Evolutionary conservation across 371 early-diverging fungal species (phyloP).

Genomic region (Parasitella parasitica): DNA sequence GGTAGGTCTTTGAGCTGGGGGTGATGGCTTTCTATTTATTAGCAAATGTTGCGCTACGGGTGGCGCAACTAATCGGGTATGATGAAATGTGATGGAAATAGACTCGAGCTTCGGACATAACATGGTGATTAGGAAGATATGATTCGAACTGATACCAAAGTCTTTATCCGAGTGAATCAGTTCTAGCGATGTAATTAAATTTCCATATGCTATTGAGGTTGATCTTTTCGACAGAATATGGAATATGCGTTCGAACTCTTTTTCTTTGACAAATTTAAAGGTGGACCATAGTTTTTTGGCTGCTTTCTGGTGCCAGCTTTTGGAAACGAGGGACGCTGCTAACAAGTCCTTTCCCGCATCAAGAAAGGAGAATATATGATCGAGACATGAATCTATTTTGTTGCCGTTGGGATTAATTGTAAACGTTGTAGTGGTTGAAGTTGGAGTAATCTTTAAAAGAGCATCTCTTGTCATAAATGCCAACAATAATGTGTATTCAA

Average conservation of each 20-base stretch:
- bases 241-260: slow-evolving; percentile 48
- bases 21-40: not conserved
- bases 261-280: slow-evolving; percentile 41
- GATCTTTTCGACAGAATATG: slow-evolving; percentile 34
- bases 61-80: slow-evolving; percentile 41
- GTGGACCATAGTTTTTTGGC: slow-evolving; percentile 32
- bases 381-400: slow-evolving; percentile 19
- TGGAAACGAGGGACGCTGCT: slow-evolving; percentile 26
- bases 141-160: slow-evolving; percentile 34
- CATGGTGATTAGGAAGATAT: slow-evolving; percentile 36
- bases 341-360: slow-evolving; percentile 22
- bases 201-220: slow-evolving; percentile 29
- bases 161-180: slow-evolving; percentile 45
- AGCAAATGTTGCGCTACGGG: slow-evolving; percentile 5
- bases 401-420: not conserved
- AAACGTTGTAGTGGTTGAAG: not conserved
- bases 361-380: slow-evolving; percentile 30
- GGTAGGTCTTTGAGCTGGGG: not conserved
- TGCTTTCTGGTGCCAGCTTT: slow-evolving; percentile 31
- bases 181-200: slow-evolving; percentile 35
- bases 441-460: slow-evolving; percentile 15
- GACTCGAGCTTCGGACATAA: slow-evolving; percentile 42
- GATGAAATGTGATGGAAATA: slow-evolving; percentile 37
- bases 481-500: not conserved
- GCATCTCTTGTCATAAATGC: slow-evolving; percentile 50